Evolutionary conservation across 73 alveolate species (phyloP), one percentile per base, ranked within the genome.

Genomic region (Blepharisma japonicum): DNA sequence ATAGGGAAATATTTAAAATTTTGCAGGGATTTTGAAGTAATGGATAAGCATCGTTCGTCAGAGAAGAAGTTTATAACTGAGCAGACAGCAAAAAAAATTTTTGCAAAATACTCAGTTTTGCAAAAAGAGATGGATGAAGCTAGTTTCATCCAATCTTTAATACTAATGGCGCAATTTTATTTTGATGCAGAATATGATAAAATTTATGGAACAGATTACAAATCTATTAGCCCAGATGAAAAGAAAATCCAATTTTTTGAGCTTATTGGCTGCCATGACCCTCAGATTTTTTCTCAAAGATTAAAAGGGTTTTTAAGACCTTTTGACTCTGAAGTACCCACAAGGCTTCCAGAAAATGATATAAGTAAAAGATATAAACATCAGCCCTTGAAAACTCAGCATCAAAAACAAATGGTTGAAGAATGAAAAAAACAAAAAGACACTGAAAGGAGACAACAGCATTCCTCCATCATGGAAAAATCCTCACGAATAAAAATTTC

Each of bases 101-200:
- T 32, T 32, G 42, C 42, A 32, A 32, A 32, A 32, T 32, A 32
- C 42, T 32, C 42, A 3, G 42, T 32, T 32, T 32, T 32, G 42
- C 42, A 32, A 32, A 32, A 32, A 32, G 42, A 32, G 42, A 32
- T 32, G 42, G 42, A 32, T 32, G 42, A 32, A 32, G 42, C 42
- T 32, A n/a, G 5, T 14, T 61, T 61, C 5, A 14, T 61, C 46
- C 49, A 14, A 18, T n/a, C 74, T 25, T 20, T 61, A 14, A 25
- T 14, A 5, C 47, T 14, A 14, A 25, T 61, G 11, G 11, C 74
- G 5, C 47, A 25, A 61, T 20, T 61, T 61, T 61, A 14, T 25
- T 18, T 61, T 61, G 74, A 61, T 61, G 38, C 14, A 9, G 74
- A 61, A 3, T 61, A 61, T 61, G 74, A 61, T 25, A 14, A 61